Evolutionary conservation across 2,329 filamentous ascomycete species (phyloP), one percentile per base, ranked within the genome.

Genomic region (Cercospora janseana): DNA sequence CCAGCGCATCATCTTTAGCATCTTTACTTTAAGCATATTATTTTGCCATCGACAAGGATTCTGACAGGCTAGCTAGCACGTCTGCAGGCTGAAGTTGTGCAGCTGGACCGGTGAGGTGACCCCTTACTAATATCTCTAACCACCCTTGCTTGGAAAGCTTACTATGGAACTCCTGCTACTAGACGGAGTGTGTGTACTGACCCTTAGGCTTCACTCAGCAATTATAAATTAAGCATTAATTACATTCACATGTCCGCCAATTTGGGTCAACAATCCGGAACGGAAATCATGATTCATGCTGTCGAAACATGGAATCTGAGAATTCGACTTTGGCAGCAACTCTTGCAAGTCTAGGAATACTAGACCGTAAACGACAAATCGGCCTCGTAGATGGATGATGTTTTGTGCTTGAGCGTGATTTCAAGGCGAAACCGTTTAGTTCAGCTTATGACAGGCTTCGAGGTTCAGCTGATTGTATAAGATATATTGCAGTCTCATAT

Each of bases 321-420:
- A 41, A 41, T 41, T 41, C 18, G 37, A 41, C 37, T 41, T 24
- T 41, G 18, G 37, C 18, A 41, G n/a, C 20, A 41, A n/a, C 37
- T 41, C 37, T 41, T 41, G 20, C 18, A 41, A 4, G 26, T 41
- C 13, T 10, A 41, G 37, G n/a, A 41, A 23, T 41, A 41, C 21
- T 12, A 41, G 37, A 41, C 20, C 27, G 34, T 37, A 16, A 37
- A 37, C 34, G 34, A 37, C 34, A 37, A 37, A 37, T 37, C 34
- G 34, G 34, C 34, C 34, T 37, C 34, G 34, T 37, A 16, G 34
- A 16, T 37, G 34, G 34, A 37, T 16, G 20, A 37, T 12, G n/a
- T 37, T 37, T 37, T 37, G 34, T 37, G 34, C 34, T 37, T 37
- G 34, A 37, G 34, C 13, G 15, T 37, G 34, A 6, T 15, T 10